These are phyloP conservation scores for Flueggea neowawraea DNA, from an alignment of 441 rosid genomes.

Conservation along the genomic window DNA sequence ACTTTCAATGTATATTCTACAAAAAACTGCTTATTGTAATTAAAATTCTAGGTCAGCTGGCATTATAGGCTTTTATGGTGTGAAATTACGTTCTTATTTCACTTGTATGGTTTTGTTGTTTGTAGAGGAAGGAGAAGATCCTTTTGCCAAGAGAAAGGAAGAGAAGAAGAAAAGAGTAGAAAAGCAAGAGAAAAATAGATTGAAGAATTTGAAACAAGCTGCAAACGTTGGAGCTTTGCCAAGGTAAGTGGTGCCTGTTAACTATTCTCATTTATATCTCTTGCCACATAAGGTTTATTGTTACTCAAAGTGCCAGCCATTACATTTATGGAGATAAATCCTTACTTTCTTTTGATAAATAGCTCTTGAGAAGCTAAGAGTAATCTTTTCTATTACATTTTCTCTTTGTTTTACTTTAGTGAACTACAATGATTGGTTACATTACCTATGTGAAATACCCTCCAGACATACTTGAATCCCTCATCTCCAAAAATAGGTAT, in stretches of 20 bases:
- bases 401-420: no score
- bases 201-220: conserved; percentile 76
- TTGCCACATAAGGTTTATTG: background rate
- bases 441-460: no score
- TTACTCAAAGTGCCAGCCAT: background rate
- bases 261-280: background rate
- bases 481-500: no score
- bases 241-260: conserved; percentile 41
- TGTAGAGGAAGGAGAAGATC: conserved; percentile 85
- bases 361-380: no score
- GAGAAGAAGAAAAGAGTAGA: conserved; percentile 81
- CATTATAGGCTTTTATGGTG: no score
- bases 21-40: no score
- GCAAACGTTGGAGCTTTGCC: conserved; percentile 85
- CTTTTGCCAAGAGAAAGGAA: conserved; percentile 72
- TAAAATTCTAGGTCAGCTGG: no score
- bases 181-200: conserved; percentile 69
- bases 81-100: no score
- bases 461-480: no score
- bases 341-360: no score
- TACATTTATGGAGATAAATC: background rate
- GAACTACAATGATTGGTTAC: no score
- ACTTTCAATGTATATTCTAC: background rate
- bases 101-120: conserved; percentile 2
- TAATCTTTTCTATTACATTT: no score